phyloP scores from a whole-genome alignment of 345 rosid genomes.

The Trapa bicornis region DNA sequence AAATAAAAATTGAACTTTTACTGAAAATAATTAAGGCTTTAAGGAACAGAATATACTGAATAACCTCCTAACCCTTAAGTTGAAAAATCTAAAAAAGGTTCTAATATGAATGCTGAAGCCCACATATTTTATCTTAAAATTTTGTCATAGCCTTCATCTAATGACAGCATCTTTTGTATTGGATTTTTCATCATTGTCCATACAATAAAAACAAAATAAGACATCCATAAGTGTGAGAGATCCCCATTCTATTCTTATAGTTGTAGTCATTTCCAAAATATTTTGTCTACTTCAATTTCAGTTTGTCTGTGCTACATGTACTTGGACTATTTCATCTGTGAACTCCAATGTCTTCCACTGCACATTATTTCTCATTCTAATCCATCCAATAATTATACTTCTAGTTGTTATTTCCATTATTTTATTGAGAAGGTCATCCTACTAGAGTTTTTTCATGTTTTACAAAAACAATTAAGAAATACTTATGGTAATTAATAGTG shows the following conservation, averaged over 20 bases:
- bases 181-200: not conserved
- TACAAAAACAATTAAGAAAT: no score
- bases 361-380: not conserved
- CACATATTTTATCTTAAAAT: not conserved
- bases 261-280: not conserved
- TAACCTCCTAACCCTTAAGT: not conserved
- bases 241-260: not conserved
- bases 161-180: not conserved
- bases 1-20: not conserved
- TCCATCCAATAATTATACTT: not conserved
- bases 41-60: not conserved
- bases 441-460: no score
- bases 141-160: not conserved
- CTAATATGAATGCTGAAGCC: not conserved
- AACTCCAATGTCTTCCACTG: not conserved
- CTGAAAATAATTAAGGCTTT: not conserved
- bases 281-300: not conserved
- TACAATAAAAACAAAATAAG: not conserved
- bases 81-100: not conserved
- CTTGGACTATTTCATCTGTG: not conserved
- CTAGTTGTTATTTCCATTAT: not conserved
- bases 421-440: not conserved
- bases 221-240: not conserved
- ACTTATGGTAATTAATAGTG: no score
- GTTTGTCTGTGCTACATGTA: not conserved